Evolutionary conservation across 371 early-diverging fungal species (phyloP).

Genomic region (Paramicrosporidium saccamoebae): DNA sequence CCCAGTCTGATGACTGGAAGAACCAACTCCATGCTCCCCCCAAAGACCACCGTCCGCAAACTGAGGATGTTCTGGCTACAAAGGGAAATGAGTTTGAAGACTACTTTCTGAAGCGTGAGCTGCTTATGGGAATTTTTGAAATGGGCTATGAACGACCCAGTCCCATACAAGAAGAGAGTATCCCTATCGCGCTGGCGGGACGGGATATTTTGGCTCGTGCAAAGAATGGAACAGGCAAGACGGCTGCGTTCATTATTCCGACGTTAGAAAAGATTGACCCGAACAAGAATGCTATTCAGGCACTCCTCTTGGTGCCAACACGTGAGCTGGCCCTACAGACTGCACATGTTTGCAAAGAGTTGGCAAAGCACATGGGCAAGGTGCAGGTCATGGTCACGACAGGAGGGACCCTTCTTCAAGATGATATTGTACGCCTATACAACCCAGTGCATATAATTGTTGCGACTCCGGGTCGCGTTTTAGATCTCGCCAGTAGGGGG

Average conservation of each 20-base stretch:
- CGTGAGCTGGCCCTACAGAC: constrained; percentile 88
- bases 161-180: constrained; percentile 95
- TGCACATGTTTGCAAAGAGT: constrained; percentile 64
- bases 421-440: constrained; percentile 77
- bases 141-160: constrained; percentile 93
- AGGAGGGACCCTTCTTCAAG: constrained; percentile 86
- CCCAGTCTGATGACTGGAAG: constrained; percentile 23
- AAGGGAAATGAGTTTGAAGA: constrained; percentile 94
- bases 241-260: constrained; percentile 86
- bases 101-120: constrained; percentile 73
- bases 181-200: constrained; percentile 82
- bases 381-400: constrained; percentile 84
- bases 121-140: constrained; percentile 92
- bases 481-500: constrained; percentile 67
- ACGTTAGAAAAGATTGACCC: constrained; percentile 68
- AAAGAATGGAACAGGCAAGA: constrained; percentile 96
- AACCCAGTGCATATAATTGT: constrained; percentile 79
- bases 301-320: constrained; percentile 71
- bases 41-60: constrained; percentile 57
- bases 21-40: constrained; percentile 23
- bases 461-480: constrained; percentile 87
- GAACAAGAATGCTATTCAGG: constrained; percentile 38
- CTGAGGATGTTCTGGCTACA: constrained; percentile 75
- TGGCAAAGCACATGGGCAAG: constrained; percentile 69
- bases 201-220: constrained; percentile 82